Evolutionary conservation across 306 rosid species (phyloP).

Genomic region (Ormosia emarginata): DNA sequence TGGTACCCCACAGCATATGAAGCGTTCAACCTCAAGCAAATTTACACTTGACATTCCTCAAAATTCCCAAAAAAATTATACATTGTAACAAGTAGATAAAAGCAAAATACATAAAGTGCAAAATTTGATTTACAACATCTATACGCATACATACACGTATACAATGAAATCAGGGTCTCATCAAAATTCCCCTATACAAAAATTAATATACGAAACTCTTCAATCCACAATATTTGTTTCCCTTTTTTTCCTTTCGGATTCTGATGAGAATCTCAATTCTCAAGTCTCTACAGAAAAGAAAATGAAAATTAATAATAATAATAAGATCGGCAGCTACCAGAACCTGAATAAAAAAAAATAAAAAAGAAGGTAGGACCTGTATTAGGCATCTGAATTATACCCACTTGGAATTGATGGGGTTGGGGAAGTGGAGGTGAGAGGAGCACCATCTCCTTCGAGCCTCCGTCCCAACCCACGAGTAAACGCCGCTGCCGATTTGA

Average conservation of each 20-base stretch:
- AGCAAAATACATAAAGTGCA: neutral
- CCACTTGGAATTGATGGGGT: slow-evolving; percentile 19
- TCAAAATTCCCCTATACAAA: neutral
- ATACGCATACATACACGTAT: neutral
- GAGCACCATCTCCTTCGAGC: neutral
- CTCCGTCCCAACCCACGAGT: neutral
- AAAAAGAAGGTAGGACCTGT: too few species aligned
- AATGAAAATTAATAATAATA: neutral
- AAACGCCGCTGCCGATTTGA: neutral
- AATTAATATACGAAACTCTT: neutral
- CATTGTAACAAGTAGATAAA: neutral
- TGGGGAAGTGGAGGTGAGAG: slow-evolving; percentile 11
- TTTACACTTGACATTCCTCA: neutral
- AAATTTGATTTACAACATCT: too few species aligned
- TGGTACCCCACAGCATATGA: too few species aligned
- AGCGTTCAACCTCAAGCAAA: neutral
- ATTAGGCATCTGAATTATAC: neutral
- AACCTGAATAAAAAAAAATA: neutral
- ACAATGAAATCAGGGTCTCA: neutral
- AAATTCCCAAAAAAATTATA: neutral
- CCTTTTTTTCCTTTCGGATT: neutral
- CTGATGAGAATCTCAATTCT: too few species aligned
- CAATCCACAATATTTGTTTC: neutral
- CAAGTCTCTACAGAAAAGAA: neutral
- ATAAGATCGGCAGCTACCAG: neutral